Evolutionary conservation across 2,329 filamentous ascomycete genomes (phyloP).

Genomic region (Trichophyton benhamiae): DNA sequence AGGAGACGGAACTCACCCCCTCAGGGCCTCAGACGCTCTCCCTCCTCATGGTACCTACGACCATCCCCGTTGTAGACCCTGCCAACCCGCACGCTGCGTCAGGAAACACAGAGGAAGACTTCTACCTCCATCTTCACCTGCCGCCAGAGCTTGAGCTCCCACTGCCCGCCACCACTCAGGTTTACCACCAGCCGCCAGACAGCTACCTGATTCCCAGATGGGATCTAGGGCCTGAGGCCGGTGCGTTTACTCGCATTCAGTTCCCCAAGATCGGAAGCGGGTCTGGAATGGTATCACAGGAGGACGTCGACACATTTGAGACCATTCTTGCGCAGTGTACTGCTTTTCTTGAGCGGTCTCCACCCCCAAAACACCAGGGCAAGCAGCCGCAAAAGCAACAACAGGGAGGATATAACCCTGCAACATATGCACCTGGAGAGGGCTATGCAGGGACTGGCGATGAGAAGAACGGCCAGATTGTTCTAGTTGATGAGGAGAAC

Average conservation of each 20-base stretch:
- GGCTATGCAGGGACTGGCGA: constrained; percentile 49
- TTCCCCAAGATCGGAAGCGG: constrained; percentile 66
- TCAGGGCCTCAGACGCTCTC: constrained; percentile 84
- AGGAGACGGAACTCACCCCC: constrained; percentile 68
- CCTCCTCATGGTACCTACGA: constrained; percentile 88
- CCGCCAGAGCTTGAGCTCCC: constrained; percentile 90
- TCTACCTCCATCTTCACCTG: constrained; percentile 90
- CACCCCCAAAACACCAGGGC: constrained; percentile 39
- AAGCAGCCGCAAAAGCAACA: constrained; percentile 9
- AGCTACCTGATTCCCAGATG: constrained; percentile 93
- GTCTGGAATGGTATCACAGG: constrained; percentile 55
- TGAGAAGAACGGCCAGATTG: constrained; percentile 58
- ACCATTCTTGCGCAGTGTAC: constrained; percentile 97
- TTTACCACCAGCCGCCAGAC: constrained; percentile 85
- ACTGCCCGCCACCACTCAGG: constrained; percentile 86
- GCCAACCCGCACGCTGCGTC: constrained; percentile 45
- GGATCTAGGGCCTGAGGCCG: constrained; percentile 78
- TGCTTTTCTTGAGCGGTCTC: constrained; percentile 76
- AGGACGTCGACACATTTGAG: constrained; percentile 92
- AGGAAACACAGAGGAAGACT: constrained; percentile 63
- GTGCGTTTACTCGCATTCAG: constrained; percentile 85
- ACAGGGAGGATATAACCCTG: constrained; percentile 58
- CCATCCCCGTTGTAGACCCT: constrained; percentile 51
- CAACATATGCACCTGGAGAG: constrained; percentile 65
- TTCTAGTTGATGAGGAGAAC: constrained; percentile 89